Conservation (phyloP, 140 eudicot genomes). For the Ambrosia hybrid region DNA sequence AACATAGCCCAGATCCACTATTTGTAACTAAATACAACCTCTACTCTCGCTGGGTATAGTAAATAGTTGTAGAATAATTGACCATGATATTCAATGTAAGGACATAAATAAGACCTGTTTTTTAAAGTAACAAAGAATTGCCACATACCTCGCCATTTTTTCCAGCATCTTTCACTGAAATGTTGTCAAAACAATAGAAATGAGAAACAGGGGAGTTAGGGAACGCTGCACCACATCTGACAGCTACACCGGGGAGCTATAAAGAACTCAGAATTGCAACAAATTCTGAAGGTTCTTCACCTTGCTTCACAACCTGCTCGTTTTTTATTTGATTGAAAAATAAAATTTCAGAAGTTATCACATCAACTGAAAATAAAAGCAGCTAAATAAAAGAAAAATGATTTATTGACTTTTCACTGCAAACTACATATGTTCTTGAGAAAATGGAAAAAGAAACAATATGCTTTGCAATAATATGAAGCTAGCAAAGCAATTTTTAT, state of each 20-base stretch:
- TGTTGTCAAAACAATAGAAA: conserved; percentile 19
- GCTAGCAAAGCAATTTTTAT: too few relatives aligned
- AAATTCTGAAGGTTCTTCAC: conserved; percentile 67
- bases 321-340: conserved; percentile 17
- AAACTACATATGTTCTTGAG: background rate
- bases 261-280: conserved; percentile 47
- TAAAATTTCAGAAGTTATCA: conserved; percentile 11
- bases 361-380: background rate
- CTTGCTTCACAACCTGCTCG: conserved; percentile 63
- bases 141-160: conserved; percentile 34
- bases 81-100: background rate
- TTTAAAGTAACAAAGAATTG: conserved; percentile 16
- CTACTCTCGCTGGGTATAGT: background rate
- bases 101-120: conserved; percentile 4
- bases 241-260: conserved; percentile 26
- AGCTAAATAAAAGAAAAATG: background rate
- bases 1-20: background rate
- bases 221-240: conserved; percentile 27
- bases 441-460: background rate
- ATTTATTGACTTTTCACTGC: conserved; percentile 5
- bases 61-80: background rate
- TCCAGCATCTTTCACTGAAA: conserved; percentile 30
- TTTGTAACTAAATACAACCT: background rate
- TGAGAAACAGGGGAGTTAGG: conserved; percentile 23
- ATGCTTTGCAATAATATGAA: too few relatives aligned